Evolutionary conservation across 768 basidiomycete genomes (phyloP), one percentile per base, ranked within the genome.

Genomic region (Termitomyces bulborhizus): DNA sequence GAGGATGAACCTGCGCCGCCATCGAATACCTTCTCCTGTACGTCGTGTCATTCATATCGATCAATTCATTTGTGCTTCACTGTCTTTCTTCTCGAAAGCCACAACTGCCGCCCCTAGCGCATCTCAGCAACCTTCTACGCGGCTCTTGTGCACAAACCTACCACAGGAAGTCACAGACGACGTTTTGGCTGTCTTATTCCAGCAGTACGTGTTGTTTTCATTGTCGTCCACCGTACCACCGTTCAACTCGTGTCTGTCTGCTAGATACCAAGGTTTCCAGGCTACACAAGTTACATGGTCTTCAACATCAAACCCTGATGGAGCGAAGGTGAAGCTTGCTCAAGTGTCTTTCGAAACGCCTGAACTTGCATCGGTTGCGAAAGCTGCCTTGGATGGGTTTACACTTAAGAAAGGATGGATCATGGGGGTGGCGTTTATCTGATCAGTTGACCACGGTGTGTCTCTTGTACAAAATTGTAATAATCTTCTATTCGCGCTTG

Each of bases 91-190:
- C 34, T 61, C 58, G 50, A 57, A 69, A 76, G 73, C 71, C 18
- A 66, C 71, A 51, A 64, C 67, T 31, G 62, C 64, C 37, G 69
- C 82, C 57, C 82, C 82, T 36, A 72, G 73, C 45, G 71, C 76
- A 45, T 73, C 72, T 41, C 80, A 82, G 52, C 78, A 78, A 49
- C 81, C 81, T 52, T 82, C 84, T 32, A 71, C 80, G 45, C 77
- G 84, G 44, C 70, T 94, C 53, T 71, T 88, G 53, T 91, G 90
- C 70, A 85, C 89, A 53, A 95, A 95, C 69, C 75, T 98, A 21
- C 94, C 94, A 0, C 84, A 88, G 67, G 93, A 97, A 69, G 91
- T 94, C 46, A 92, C 88, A 29, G 85, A 91, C 61, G 86, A 88
- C 57, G 88, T 94, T 31, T 78, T 98, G 27, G 82, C 85, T 3